Percentiles rank a stretch among this genome's conserved stretches.
Conservation (phyloP, 1,284 basidiomycete species). For the Ustilago vetiveriae region DNA sequence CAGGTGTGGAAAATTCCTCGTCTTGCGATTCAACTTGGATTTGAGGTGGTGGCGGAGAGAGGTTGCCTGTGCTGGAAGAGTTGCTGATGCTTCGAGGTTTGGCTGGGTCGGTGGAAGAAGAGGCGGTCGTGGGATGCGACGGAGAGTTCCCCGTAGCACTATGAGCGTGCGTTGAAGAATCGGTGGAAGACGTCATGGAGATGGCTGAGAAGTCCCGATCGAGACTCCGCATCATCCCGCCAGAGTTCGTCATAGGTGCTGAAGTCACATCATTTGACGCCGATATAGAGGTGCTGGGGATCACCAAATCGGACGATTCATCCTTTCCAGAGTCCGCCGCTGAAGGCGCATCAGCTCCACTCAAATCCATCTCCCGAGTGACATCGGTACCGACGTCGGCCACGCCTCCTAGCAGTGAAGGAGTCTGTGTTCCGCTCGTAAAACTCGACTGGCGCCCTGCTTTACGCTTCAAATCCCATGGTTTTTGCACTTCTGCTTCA, state of each 20-base stretch:
- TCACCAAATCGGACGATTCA: no score
- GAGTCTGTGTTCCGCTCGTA: slow-evolving; percentile 45
- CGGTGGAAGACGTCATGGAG: slow-evolving; percentile 33
- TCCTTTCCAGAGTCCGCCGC: no score
- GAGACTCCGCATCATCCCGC: slow-evolving; percentile 23
- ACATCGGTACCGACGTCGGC: slow-evolving; percentile 26
- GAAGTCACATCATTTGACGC: no score
- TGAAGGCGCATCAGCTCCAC: slow-evolving; percentile 44
- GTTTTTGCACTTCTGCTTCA: slow-evolving; percentile 54
- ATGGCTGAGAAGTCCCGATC: slow-evolving; percentile 38
- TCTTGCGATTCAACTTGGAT: slow-evolving; percentile 13
- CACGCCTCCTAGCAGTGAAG: slow-evolving; percentile 28
- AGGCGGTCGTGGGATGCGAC: background rate
- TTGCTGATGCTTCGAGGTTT: slow-evolving; percentile 13
- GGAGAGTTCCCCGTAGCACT: background rate
- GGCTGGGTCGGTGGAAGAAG: background rate
- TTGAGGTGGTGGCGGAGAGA: slow-evolving; percentile 22
- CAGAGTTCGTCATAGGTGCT: background rate
- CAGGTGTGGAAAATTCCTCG: slow-evolving; percentile 63
- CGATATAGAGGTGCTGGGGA: no score
- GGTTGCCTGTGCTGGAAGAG: slow-evolving; percentile 25
- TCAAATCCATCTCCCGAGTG: slow-evolving; percentile 44
- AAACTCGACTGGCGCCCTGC: slow-evolving; percentile 4
- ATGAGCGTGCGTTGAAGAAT: slow-evolving; percentile 14
- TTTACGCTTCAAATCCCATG: slow-evolving; percentile 48